Percentiles rank a stretch among this genome's conserved stretches.
Conservation (phyloP, 1,284 basidiomycete genomes). For the Ceratobasidium sp. region DNA sequence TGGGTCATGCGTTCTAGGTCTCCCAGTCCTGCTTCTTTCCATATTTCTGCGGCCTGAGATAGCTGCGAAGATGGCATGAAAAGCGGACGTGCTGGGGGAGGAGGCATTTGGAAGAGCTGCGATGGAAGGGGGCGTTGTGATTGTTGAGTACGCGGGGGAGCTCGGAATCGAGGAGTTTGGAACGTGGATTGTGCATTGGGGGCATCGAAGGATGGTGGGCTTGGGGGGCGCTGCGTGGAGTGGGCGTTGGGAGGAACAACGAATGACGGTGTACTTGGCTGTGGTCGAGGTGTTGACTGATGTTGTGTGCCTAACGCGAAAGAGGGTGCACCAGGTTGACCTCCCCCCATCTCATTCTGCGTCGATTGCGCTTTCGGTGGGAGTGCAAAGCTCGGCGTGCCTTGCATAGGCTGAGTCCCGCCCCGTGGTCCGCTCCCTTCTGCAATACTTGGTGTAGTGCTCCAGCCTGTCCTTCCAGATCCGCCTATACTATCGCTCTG, state of each 20-base stretch:
- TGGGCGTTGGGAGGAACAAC: slow-evolving; percentile 28
- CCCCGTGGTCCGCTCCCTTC: slow-evolving; percentile 26
- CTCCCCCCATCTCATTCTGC: neutral
- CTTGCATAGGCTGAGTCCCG: slow-evolving; percentile 30
- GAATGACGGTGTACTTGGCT: slow-evolving; percentile 35
- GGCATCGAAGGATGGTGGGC: slow-evolving; percentile 12
- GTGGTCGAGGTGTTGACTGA: slow-evolving; percentile 38
- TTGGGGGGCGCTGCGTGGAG: slow-evolving; percentile 25
- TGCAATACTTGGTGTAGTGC: slow-evolving; percentile 33
- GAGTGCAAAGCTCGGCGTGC: slow-evolving; percentile 38
- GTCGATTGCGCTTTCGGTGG: slow-evolving; percentile 24
- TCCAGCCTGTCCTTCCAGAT: slow-evolving; percentile 14
- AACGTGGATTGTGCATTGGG: slow-evolving; percentile 22
- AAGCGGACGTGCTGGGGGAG: slow-evolving; percentile 40
- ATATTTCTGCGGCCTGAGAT: slow-evolving; percentile 43
- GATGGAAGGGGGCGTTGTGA: slow-evolving; percentile 18
- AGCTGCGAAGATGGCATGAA: slow-evolving; percentile 44
- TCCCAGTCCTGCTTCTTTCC: slow-evolving; percentile 45
- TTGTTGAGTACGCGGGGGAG: slow-evolving; percentile 21
- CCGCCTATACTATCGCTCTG: neutral
- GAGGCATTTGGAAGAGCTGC: slow-evolving; percentile 21
- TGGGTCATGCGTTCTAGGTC: slow-evolving; percentile 46
- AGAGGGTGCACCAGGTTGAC: slow-evolving; percentile 5
- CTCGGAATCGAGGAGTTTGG: slow-evolving; percentile 32
- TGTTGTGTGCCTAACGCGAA: slow-evolving; percentile 10